Evolutionary conservation across 2,329 filamentous ascomycete species (phyloP).

Genomic region (Sphaceloma murrayae): DNA sequence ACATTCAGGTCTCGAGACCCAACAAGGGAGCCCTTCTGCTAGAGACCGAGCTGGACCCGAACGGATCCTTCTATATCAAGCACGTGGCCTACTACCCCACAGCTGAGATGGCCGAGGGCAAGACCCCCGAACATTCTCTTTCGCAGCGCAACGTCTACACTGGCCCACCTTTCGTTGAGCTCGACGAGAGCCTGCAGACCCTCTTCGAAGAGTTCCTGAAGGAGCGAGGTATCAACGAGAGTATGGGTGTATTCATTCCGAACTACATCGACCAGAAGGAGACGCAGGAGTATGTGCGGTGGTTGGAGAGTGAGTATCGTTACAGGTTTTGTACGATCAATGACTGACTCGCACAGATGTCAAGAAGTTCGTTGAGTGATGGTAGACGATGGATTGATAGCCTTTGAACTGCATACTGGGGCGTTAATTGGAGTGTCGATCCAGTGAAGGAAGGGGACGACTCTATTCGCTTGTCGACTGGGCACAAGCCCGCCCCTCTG

Average conservation of each 20-base stretch:
- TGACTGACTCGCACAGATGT: conserved; percentile 46
- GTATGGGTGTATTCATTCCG: conserved; percentile 79
- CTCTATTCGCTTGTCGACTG: not conserved
- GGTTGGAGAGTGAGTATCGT: conserved; percentile 58
- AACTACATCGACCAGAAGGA: conserved; percentile 98
- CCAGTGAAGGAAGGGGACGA: not conserved
- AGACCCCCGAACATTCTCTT: conserved; percentile 60
- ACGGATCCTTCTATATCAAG: conserved; percentile 78
- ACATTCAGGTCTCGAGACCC: conserved; percentile 78
- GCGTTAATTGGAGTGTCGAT: not conserved
- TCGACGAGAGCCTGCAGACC: conserved; percentile 91
- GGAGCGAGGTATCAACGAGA: conserved; percentile 81
- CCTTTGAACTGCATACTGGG: not conserved
- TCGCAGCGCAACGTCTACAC: conserved; percentile 70
- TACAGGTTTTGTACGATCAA: not conserved
- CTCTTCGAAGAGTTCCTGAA: conserved; percentile 89
- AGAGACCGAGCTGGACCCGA: conserved; percentile 67
- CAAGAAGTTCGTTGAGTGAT: conserved; percentile 67
- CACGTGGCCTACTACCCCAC: conserved; percentile 83
- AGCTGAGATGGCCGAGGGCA: conserved; percentile 64
- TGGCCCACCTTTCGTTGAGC: conserved; percentile 83
- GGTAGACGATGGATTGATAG: not conserved
- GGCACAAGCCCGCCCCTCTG: not conserved
- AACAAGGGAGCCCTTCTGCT: conserved; percentile 77
- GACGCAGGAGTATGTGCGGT: conserved; percentile 89